phyloP scores from a whole-genome alignment of 2,329 filamentous ascomycete genomes.

The Fusarium setosum region DNA sequence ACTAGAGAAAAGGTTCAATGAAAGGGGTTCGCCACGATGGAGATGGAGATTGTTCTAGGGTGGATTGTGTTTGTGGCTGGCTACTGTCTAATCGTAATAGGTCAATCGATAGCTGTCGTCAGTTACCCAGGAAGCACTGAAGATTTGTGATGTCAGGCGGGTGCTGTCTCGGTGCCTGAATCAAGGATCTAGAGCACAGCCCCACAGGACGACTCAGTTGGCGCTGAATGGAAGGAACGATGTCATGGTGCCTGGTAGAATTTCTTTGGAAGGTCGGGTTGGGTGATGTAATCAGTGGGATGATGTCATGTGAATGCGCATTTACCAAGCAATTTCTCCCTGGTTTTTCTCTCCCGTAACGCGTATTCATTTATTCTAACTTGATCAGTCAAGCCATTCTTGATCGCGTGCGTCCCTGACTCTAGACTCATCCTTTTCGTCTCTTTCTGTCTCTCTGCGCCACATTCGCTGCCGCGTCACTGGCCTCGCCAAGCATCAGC shows the following conservation, averaged over 20 bases:
- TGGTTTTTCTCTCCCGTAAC: not conserved
- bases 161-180: conserved; percentile 13
- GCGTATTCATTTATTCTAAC: not conserved
- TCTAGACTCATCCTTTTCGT: not conserved
- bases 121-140: too few relatives aligned
- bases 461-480: not conserved
- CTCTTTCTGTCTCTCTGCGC: not conserved
- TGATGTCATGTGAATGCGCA: conserved; percentile 6
- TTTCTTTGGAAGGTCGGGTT: not conserved
- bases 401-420: not conserved
- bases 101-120: not conserved
- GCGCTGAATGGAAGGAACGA: too few relatives aligned
- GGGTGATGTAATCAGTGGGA: conserved; percentile 26
- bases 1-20: too few relatives aligned
- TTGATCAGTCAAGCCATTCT: not conserved
- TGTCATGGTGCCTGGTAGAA: too few relatives aligned
- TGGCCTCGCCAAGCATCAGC: not conserved
- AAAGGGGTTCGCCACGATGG: too few relatives aligned
- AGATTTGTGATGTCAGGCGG: not conserved
- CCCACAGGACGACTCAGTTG: conserved; percentile 14
- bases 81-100: not conserved
- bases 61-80: conserved; percentile 17
- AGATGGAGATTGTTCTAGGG: too few relatives aligned
- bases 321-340: not conserved
- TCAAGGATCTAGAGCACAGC: conserved; percentile 5